phyloP scores from a whole-genome alignment of 2,329 filamentous ascomycete genomes.

The Phialophora expanda region DNA sequence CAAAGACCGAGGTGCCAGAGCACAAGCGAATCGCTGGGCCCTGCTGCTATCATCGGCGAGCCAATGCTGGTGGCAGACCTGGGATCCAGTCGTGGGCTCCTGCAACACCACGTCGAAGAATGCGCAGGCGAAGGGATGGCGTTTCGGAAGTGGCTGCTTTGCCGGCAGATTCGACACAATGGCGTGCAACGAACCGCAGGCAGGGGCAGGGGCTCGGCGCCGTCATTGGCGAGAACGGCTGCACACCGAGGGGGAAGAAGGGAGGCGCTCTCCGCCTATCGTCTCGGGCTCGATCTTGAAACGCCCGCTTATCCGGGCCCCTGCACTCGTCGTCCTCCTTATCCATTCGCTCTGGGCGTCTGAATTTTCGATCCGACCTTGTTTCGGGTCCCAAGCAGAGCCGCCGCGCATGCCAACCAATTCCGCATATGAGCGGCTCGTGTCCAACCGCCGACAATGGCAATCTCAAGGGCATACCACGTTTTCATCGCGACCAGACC shows the following conservation, averaged over 20 bases:
- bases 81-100: not conserved
- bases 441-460: slow-evolving; percentile 11
- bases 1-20: not conserved
- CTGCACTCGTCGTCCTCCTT: not conserved
- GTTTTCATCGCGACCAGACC: slow-evolving; percentile 5
- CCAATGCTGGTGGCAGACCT: not conserved
- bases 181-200: slow-evolving; percentile 15
- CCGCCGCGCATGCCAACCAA: not conserved
- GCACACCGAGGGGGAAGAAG: not conserved
- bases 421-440: not conserved
- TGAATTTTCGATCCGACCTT: not conserved
- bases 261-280: slow-evolving; percentile 18
- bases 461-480: slow-evolving; percentile 2
- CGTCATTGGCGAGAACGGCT: slow-evolving; percentile 7
- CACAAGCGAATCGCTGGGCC: slow-evolving; percentile 20
- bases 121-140: slow-evolving; percentile 11
- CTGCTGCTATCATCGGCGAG: not conserved
- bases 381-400: slow-evolving; percentile 8
- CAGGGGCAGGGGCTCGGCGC: slow-evolving; percentile 5
- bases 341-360: slow-evolving; percentile 15
- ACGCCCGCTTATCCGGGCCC: not conserved
- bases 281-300: slow-evolving; percentile 16
- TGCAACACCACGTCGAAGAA: not conserved
- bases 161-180: slow-evolving; percentile 23
- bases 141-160: slow-evolving; percentile 3